Conservation (phyloP, 345 rosid genomes). For the Erucastrum elatum region DNA sequence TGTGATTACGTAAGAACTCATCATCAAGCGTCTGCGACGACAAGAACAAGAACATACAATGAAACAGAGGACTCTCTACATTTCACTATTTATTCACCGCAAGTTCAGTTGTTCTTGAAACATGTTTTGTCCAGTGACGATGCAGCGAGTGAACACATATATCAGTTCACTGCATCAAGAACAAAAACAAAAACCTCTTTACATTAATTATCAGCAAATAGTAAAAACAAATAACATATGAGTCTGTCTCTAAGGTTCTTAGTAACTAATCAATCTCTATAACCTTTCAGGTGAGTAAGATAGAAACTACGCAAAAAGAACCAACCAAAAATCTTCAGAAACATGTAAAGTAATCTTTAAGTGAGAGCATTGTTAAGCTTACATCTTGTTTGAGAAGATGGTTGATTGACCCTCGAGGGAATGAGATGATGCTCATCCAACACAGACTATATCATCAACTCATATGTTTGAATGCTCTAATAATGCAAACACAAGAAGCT, state of each 20-base stretch:
- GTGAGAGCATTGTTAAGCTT: not conserved
- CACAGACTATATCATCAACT: not conserved
- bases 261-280: not conserved
- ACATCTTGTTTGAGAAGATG: not conserved
- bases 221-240: not conserved
- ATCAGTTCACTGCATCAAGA: too few relatives aligned
- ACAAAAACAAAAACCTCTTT: too few relatives aligned
- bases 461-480: not conserved
- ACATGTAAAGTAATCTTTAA: not conserved
- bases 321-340: not conserved
- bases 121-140: too few relatives aligned
- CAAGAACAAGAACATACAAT: not conserved
- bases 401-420: not conserved
- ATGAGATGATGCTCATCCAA: not conserved
- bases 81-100: slow-evolving; percentile 31
- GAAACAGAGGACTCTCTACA: slow-evolving; percentile 19
- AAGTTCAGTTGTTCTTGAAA: too few relatives aligned
- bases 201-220: too few relatives aligned
- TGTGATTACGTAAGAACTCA: slow-evolving; percentile 15
- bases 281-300: not conserved
- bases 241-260: not conserved
- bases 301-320: too few relatives aligned
- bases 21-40: slow-evolving; percentile 16
- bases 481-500: too few relatives aligned
- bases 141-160: too few relatives aligned